Conservation (phyloP, 768 basidiomycete genomes). For the Gloeophyllum trabeum region DNA sequence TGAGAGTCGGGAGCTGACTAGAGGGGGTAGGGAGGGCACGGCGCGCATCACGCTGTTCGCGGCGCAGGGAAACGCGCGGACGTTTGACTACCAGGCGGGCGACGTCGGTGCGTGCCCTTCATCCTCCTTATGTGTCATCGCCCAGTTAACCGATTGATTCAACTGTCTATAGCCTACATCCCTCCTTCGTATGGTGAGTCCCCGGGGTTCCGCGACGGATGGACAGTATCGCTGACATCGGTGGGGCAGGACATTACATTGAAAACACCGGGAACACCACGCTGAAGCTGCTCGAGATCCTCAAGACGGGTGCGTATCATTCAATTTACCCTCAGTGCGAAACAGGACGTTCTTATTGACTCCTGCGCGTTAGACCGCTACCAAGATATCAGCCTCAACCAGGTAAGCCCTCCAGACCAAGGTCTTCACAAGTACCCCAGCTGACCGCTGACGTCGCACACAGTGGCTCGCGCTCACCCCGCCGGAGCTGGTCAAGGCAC, state of each 20-base stretch:
- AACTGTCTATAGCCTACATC: conserved; percentile 6
- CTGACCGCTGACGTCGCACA: neutral
- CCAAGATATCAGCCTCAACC: conserved; percentile 43
- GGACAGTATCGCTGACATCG: neutral
- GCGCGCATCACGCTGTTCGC: conserved; percentile 34
- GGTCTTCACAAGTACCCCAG: neutral
- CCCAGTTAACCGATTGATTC: no score
- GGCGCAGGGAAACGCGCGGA: conserved; percentile 24
- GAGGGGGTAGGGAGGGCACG: conserved; percentile 20
- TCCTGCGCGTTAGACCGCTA: conserved; percentile 28
- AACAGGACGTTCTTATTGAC: no score
- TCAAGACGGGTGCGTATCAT: no score
- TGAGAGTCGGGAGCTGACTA: conserved; percentile 4
- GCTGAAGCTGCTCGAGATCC: conserved; percentile 50
- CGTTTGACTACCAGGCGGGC: conserved; percentile 27
- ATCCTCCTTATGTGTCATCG: conserved; percentile 1
- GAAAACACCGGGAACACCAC: conserved; percentile 56
- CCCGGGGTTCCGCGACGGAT: neutral
- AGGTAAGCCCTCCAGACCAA: conserved; percentile 7
- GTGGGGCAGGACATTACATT: conserved; percentile 44
- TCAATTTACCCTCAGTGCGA: no score
- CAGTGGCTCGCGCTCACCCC: conserved; percentile 58
- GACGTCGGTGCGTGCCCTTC: conserved; percentile 19
- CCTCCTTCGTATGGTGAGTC: conserved; percentile 14
- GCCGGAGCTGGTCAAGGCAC: conserved; percentile 45